Conservation (phyloP, 441 rosid genomes). For the Croton laevigatus region DNA sequence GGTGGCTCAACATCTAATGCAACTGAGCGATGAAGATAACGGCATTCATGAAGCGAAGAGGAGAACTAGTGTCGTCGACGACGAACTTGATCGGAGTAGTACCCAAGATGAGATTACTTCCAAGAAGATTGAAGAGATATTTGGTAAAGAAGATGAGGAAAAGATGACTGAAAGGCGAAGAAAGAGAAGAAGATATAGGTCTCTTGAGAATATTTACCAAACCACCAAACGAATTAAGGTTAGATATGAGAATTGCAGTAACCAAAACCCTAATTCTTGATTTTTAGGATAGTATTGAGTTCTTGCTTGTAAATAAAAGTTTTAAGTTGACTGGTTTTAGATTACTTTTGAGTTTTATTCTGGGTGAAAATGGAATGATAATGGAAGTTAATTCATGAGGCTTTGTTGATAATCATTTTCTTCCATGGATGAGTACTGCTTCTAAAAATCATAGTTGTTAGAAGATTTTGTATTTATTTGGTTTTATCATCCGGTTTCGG, state of each 20-base stretch:
- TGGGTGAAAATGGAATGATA: not conserved
- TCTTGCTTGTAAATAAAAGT: not conserved
- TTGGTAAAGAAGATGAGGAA: conserved; percentile 47
- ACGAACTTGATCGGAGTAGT: conserved; percentile 10
- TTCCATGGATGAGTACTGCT: not conserved
- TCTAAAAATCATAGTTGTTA: not conserved
- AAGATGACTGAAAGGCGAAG: conserved; percentile 18
- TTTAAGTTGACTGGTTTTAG: not conserved
- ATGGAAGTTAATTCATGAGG: not conserved
- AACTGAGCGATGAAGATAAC: conserved; percentile 59
- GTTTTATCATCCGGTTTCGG: not conserved
- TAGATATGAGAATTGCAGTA: not conserved
- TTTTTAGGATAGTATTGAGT: not conserved
- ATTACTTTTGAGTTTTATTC: not conserved
- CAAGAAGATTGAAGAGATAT: conserved; percentile 45
- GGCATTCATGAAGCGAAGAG: conserved; percentile 13
- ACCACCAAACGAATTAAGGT: conserved; percentile 32
- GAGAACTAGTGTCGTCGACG: conserved; percentile 11
- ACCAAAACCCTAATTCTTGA: not conserved
- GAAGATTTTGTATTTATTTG: not conserved
- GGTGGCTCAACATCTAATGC: conserved; percentile 47
- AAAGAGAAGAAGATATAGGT: conserved; percentile 42
- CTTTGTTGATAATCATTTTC: not conserved
- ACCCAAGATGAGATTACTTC: conserved; percentile 27
- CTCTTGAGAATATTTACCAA: conserved; percentile 48